Conservation (phyloP, 345 rosid genomes). For the Populus alba region DNA sequence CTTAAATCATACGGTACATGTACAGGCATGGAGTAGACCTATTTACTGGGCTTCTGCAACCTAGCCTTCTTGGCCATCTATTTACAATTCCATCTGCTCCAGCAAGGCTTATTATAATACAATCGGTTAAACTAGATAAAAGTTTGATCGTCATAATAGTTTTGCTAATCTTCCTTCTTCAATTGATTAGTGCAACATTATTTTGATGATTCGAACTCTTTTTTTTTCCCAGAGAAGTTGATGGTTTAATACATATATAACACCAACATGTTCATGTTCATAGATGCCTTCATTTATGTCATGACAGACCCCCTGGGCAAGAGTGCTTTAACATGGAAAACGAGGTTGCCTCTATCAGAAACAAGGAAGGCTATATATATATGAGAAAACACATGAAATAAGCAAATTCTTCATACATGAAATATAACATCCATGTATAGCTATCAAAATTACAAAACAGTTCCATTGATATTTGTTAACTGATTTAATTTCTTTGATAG, state of each 20-base stretch:
- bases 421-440: background rate
- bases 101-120: background rate
- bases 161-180: background rate
- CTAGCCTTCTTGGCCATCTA: background rate
- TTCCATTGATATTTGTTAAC: background rate
- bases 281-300: background rate
- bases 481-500: background rate
- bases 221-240: background rate
- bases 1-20: background rate
- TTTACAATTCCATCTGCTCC: background rate
- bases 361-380: too few species aligned
- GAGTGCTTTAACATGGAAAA: background rate
- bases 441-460: background rate
- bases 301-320: background rate
- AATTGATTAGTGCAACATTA: background rate
- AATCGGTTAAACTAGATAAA: background rate
- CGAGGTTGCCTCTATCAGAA: background rate
- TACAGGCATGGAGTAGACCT: background rate
- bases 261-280: background rate
- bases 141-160: background rate
- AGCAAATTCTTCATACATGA: background rate
- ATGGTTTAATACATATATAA: background rate
- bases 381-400: background rate
- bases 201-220: background rate
- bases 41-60: background rate